Evolutionary conservation across 1,139 yeast genomes (phyloP), one percentile per base, ranked within the genome.

Genomic region (Chernovozyma sophiae-reginae): DNA sequence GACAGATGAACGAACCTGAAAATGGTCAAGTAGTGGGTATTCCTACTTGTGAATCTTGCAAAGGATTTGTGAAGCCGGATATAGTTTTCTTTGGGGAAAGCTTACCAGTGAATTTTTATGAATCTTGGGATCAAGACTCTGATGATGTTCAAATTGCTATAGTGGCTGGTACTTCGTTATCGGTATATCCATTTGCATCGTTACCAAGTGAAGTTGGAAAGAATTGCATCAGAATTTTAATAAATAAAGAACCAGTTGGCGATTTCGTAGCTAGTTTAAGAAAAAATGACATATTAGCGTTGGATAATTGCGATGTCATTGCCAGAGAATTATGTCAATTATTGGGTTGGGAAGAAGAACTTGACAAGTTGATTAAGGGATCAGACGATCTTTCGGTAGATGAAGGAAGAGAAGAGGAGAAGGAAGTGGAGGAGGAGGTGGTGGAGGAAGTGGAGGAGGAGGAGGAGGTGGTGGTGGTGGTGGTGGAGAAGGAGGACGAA

Each of bases 41-140:
- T 26, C 87, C 89, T 1, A 48, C 43, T 2, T 77, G 81, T 45
- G 29, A 44, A 3, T 53, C 60, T 31, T 90, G 97, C 58, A 51
- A 64, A 2, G 95, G 96, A 0, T 71, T 78, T 30, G 89, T 92
- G 25, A 90, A 90, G 52, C 98, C 97, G 0, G 94, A 86, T 50
- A 92, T 90, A 45, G 95, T 86, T 0, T 90, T 90, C 51, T 90
- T 89, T 61, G 97, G 97, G 1, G 97, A 90, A 58, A 75, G 81
- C 1, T 65, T 90, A 17, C 97, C 97, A 0, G 51, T 48, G 1
- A 62, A 65, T 39, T 86, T 89, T 52, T 89, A 84, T 56, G 76
- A 75, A 2, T 46, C 55, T 25, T 84, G 90, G 81, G 86, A 81
- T 3, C 67, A 72, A 14, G 96, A 87, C 49, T 43, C 62, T 4